Conservation (phyloP, 805 yeast genomes). For the Hanseniaspora osmophila region DNA sequence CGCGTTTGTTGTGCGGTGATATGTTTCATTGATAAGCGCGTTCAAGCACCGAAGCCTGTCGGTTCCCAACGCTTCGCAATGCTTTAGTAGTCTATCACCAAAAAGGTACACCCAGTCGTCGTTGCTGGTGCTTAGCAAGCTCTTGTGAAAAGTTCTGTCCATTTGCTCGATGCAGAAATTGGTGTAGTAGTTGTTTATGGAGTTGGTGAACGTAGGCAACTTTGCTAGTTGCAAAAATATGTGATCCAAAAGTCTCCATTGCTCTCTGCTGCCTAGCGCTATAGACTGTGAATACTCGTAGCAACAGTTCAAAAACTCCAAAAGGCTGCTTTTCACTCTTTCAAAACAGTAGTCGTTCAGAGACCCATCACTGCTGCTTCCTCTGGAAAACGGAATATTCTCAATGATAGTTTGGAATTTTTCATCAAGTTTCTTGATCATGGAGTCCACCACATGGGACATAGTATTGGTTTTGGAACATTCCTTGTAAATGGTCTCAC, state of each 20-base stretch:
- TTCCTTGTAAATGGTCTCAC: constrained; percentile 8
- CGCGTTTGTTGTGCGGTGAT: not conserved
- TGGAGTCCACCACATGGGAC: not conserved
- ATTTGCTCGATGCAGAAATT: constrained; percentile 24
- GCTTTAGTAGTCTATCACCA: not conserved
- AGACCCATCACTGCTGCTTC: constrained; percentile 8
- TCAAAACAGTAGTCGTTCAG: constrained; percentile 23
- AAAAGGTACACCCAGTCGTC: not conserved
- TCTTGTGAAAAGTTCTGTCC: constrained; percentile 17
- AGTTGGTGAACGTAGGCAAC: constrained; percentile 20
- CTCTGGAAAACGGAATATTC: constrained; percentile 18
- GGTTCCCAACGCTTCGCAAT: not conserved
- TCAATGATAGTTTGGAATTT: constrained; percentile 14
- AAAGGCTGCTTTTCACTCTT: constrained; percentile 18
- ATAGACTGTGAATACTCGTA: constrained; percentile 15
- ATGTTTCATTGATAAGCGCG: not conserved
- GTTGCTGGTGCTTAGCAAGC: not conserved
- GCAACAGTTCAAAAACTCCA: constrained; percentile 22
- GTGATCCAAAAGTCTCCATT: constrained; percentile 15
- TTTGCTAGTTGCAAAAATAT: constrained; percentile 17
- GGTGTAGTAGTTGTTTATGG: constrained; percentile 23
- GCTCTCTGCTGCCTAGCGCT: constrained; percentile 2
- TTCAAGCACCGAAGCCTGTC: not conserved
- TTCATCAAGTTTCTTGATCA: constrained; percentile 7
- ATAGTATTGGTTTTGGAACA: not conserved